Conservation (phyloP, 2,329 filamentous ascomycete species). For the Pestalotiopsis sp. region DNA sequence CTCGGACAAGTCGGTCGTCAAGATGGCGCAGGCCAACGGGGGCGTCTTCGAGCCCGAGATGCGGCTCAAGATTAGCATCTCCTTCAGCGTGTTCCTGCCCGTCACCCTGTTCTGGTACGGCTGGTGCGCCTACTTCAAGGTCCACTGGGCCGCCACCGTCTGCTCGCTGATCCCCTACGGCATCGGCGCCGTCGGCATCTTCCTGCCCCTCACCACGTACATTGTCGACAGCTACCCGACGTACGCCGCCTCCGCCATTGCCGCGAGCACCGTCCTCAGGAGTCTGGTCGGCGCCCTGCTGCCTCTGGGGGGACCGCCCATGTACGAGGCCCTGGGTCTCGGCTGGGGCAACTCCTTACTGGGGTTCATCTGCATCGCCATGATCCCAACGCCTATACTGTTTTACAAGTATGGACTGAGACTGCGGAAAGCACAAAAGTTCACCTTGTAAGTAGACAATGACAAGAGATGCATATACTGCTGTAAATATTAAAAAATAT, state of each 20-base stretch:
- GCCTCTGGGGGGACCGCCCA: constrained; percentile 6
- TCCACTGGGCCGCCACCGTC: constrained; percentile 10
- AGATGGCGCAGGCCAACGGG: constrained; percentile 34
- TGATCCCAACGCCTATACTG: constrained; percentile 10
- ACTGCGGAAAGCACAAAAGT: constrained; percentile 10
- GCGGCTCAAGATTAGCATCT: constrained; percentile 34
- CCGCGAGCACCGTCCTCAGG: constrained; percentile 9
- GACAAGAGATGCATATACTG: background rate
- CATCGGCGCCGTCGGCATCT: constrained; percentile 6
- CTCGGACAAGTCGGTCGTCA: constrained; percentile 41
- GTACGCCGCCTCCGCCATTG: constrained; percentile 13
- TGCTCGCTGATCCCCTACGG: constrained; percentile 10
- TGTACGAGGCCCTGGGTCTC: constrained; percentile 11
- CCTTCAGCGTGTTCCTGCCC: constrained; percentile 33
- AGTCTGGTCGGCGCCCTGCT: constrained; percentile 12
- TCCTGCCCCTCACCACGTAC: constrained; percentile 11
- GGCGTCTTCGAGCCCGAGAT: constrained; percentile 34
- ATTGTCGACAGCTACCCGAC: constrained; percentile 12
- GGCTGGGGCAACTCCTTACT: constrained; percentile 14
- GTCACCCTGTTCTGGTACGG: constrained; percentile 43
- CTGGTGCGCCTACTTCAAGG: constrained; percentile 32
- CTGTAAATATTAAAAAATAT: background rate
- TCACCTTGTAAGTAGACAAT: constrained; percentile 2
- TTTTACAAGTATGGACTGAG: constrained; percentile 11
- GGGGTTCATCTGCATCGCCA: constrained; percentile 12